Evolutionary conservation across 31 red algal species (phyloP), one percentile per base, ranked within the genome.

Genomic region (Pterothamnion heteromorphum): DNA sequence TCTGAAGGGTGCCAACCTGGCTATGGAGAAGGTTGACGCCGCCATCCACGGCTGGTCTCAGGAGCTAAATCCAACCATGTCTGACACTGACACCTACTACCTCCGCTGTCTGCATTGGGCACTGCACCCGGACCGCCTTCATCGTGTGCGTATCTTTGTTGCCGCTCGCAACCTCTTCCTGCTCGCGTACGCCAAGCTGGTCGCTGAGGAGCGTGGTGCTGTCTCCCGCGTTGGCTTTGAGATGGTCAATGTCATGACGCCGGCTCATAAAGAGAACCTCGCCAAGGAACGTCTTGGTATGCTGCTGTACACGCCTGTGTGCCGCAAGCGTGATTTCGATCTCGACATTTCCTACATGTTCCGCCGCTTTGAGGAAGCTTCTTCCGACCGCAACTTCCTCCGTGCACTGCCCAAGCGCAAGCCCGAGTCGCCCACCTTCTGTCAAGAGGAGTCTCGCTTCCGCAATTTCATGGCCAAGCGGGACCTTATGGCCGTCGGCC

Each of bases 221-320:
- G 28, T 33, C 43, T 36, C 84, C 74, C 81, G 94, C 35, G 84
- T 95, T 22, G 83, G 78, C 1, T 95, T 95, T 38, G 94, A 95
- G 84, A 95, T 88, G 43, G 57, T 95, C 44, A 81, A 95, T 51
- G 94, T 90, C 5, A 95, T 95, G 94, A 84, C 94, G 14, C 90
- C 94, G 3, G 90, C 94, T 2, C 87, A 92, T 37, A 92, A 89
- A 21, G 80, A 81, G 0, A 72, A 74, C 74, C 39, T 92, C 0
- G 71, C 72, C 27, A 37, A 78, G 2, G 38, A 95, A 30, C 90
- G 91, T 0, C 84, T 89, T 43, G 91, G 86, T 14, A 90, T 95
- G 91, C 57, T 95, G 34, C 43, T 95, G 83, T 95, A 95, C 51
- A 95, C 94, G 14, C 94, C 94, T 36, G 94, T 92, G 2, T 89